Evolutionary conservation across 2,329 filamentous ascomycete species (phyloP).

Genomic region (Exophiala aquamarina): DNA sequence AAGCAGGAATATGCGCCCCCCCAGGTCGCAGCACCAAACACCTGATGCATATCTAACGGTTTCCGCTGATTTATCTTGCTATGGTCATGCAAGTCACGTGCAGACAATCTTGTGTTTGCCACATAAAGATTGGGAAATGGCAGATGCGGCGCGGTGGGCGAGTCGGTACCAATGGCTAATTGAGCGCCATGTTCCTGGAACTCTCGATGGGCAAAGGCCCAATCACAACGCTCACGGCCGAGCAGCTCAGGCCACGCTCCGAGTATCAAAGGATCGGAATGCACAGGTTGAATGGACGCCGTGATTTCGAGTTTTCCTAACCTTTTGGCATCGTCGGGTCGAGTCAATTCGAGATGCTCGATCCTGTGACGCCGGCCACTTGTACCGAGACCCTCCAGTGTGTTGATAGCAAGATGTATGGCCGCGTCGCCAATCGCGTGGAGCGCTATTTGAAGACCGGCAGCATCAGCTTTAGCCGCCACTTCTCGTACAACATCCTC

Average conservation of each 20-base stretch:
- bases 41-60: slow-evolving; percentile 40
- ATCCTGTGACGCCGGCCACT: slow-evolving; percentile 46
- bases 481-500: slow-evolving; percentile 41
- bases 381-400: slow-evolving; percentile 40
- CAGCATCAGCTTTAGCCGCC: slow-evolving; percentile 41
- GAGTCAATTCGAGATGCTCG: slow-evolving; percentile 51
- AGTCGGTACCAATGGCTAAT: slow-evolving; percentile 48
- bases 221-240: slow-evolving; percentile 44
- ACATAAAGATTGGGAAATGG: slow-evolving; percentile 49
- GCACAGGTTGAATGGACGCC: slow-evolving; percentile 39
- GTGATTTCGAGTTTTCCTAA: slow-evolving; percentile 48
- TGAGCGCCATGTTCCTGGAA: slow-evolving; percentile 45
- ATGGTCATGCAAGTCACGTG: slow-evolving; percentile 38
- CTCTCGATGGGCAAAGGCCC: slow-evolving; percentile 52
- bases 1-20: slow-evolving; percentile 48
- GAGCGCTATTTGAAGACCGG: slow-evolving; percentile 48
- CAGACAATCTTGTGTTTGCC: slow-evolving; percentile 48
- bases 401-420: slow-evolving; percentile 46
- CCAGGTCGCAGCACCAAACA: slow-evolving; percentile 43
- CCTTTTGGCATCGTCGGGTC: slow-evolving; percentile 45
- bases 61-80: slow-evolving; percentile 44
- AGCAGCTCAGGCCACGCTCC: slow-evolving; percentile 49
- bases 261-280: slow-evolving; percentile 45
- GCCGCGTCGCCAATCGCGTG: slow-evolving; percentile 53
- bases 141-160: slow-evolving; percentile 47